Evolutionary conservation across 164 flowering plant genomes (phyloP).

Genomic region (Kalanchoe fedtschenkoi): DNA sequence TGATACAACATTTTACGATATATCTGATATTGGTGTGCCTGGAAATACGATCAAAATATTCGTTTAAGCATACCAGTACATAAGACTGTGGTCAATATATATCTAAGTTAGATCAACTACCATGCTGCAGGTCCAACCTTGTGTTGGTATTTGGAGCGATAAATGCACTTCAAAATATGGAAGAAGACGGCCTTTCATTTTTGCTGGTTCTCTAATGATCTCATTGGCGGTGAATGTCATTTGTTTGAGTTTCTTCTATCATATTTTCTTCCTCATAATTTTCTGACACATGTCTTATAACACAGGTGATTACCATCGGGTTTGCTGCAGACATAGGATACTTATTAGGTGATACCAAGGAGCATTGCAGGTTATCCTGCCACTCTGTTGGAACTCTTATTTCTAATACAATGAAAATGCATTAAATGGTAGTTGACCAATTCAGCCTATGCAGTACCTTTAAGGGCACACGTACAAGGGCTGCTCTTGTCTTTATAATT

Average conservation of each 20-base stretch:
- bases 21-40: too few species aligned
- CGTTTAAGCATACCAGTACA: neutral
- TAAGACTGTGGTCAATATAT: neutral
- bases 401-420: conserved; percentile 1
- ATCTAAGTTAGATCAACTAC: neutral
- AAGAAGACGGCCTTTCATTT: conserved; percentile 88
- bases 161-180: conserved; percentile 95
- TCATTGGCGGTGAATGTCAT: conserved; percentile 45
- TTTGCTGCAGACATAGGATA: conserved; percentile 99
- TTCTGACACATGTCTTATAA: conserved; percentile 26
- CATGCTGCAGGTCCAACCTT: conserved; percentile 85
- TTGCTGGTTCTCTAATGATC: conserved; percentile 84
- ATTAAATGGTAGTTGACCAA: conserved; percentile 8
- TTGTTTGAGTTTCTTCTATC: neutral
- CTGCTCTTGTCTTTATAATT: conserved; percentile 72
- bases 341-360: conserved; percentile 80
- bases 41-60: too few species aligned
- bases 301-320: conserved; percentile 92
- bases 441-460: conserved; percentile 45
- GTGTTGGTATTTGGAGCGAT: conserved; percentile 99
- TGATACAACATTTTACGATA: too few species aligned
- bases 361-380: conserved; percentile 70
- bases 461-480: conserved; percentile 88
- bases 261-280: conserved; percentile 9
- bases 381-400: neutral